Conservation (phyloP, 495 filamentous ascomycete genomes). For the Penicillium cinerascens region DNA sequence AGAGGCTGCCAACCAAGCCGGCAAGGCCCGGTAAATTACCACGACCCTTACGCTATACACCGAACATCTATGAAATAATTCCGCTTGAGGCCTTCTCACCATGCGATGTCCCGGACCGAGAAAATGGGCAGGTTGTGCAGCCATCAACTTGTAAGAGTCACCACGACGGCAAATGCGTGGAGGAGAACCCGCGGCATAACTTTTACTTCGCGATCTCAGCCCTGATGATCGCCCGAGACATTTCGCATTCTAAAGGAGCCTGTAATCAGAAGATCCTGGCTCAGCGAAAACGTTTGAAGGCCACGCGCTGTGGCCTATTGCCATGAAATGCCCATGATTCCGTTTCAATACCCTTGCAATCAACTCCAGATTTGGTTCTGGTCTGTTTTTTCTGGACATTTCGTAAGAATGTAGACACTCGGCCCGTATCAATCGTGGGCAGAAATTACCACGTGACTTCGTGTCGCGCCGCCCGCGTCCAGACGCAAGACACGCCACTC, state of each 20-base stretch:
- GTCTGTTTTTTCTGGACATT: neutral
- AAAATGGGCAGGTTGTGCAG: constrained; percentile 1
- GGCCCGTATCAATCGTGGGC: neutral
- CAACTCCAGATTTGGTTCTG: constrained; percentile 2
- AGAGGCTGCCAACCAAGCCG: constrained; percentile 54
- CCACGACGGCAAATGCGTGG: neutral
- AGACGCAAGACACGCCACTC: constrained; percentile 4
- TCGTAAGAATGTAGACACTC: neutral
- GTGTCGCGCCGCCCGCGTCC: constrained; percentile 33
- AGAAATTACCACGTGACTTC: constrained; percentile 33
- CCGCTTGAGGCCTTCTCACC: constrained; percentile 17
- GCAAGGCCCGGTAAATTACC: constrained; percentile 41
- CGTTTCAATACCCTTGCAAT: constrained; percentile 10
- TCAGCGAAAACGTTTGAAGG: neutral
- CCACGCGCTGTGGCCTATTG: neutral
- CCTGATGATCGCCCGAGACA: neutral
- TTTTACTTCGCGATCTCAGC: neutral
- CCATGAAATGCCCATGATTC: constrained; percentile 6
- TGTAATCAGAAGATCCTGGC: neutral
- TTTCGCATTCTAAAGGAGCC: neutral
- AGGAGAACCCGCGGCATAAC: neutral
- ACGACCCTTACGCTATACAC: constrained; percentile 8
- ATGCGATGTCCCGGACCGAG: constrained; percentile 19
- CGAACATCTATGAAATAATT: constrained; percentile 19
- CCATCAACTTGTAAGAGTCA: neutral